Evolutionary conservation across 2,329 filamentous ascomycete genomes (phyloP), one percentile per base, ranked within the genome.

Genomic region (Aureobasidium sp.): DNA sequence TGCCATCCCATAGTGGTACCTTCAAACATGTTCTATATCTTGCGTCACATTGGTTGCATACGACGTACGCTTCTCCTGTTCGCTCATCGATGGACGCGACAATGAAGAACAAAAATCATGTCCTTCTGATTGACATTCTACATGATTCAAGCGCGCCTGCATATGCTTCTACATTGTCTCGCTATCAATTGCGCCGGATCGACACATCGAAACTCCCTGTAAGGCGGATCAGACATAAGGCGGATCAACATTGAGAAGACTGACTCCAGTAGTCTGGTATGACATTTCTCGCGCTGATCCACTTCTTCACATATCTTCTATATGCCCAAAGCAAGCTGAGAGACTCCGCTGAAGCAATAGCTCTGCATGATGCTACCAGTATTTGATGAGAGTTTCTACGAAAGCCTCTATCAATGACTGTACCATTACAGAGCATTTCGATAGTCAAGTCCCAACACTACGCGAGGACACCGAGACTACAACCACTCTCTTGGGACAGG

Each of bases 11-110:
- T 15, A 17, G 17, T 22, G 37, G 24, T 31, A 42, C 50, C 50
- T 54, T 42, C 50, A 42, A 54, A 54, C 50, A 54, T 54, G 50
- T 54, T 42, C 50, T 19, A 29, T 17, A 54, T 35, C n/a, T n/a
- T 54, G 35, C 50, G 37, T 54, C 50, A 54, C 37, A 2, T 3
- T 42, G n/a, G 50, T 22, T 24, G 22, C 8, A 31, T 42, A 29
- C 50, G 15, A 6, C 5, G n/a, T n/a, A 35, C 31, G 22, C 35
- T 54, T 53, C 37, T 40, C 35, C 19, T 40, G 14, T 29, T 15
- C 33, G 11, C 17, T 4, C 22, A 27, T 31, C 12, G 39, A 39
- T 39, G 31, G n/a, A 37, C 33, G 24, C n/a, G 33, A 24, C 24
- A 8, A 12, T 6, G 17, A 39, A 15, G 19, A 17, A 39, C 33